phyloP scores from a whole-genome alignment of 495 filamentous ascomycete genomes.

The Aspergillus funiculosus region DNA sequence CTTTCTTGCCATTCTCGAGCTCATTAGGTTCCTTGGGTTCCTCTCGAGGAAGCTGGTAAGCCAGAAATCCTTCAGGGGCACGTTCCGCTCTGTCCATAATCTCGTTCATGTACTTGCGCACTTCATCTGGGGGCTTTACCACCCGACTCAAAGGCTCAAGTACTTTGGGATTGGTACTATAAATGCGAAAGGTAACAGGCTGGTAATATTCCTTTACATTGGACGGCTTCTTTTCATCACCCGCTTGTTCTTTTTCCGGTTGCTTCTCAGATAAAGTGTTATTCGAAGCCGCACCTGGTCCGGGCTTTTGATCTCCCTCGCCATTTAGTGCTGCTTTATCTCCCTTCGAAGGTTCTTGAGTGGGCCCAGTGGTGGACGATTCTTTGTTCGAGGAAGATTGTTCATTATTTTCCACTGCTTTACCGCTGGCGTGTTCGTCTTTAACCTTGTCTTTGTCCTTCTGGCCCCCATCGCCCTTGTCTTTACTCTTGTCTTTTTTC shows the following conservation, averaged over 20 bases:
- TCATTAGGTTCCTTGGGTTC: constrained; percentile 26
- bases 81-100: constrained; percentile 70
- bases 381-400: constrained; percentile 1
- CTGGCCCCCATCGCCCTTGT: constrained; percentile 26
- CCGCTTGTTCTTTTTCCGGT: constrained; percentile 5
- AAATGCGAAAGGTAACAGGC: constrained; percentile 76
- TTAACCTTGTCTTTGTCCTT: constrained; percentile 15
- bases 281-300: background rate
- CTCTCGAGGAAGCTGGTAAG: constrained; percentile 56
- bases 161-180: constrained; percentile 53
- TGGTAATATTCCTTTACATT: constrained; percentile 75
- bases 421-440: background rate
- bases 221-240: constrained; percentile 15
- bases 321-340: constrained; percentile 5
- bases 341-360: constrained; percentile 9
- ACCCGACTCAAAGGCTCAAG: constrained; percentile 70
- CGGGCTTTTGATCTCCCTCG: constrained; percentile 9
- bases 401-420: background rate
- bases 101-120: constrained; percentile 74
- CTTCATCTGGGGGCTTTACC: constrained; percentile 74
- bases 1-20: constrained; percentile 18
- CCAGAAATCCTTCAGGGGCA: constrained; percentile 62
- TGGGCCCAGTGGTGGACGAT: constrained; percentile 6
- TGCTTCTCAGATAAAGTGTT: constrained; percentile 2
- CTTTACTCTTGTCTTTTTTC: constrained; percentile 36